These are phyloP conservation scores for Moricandia arvensis DNA, from an alignment of 345 rosid genomes.

Conservation along the genomic window DNA sequence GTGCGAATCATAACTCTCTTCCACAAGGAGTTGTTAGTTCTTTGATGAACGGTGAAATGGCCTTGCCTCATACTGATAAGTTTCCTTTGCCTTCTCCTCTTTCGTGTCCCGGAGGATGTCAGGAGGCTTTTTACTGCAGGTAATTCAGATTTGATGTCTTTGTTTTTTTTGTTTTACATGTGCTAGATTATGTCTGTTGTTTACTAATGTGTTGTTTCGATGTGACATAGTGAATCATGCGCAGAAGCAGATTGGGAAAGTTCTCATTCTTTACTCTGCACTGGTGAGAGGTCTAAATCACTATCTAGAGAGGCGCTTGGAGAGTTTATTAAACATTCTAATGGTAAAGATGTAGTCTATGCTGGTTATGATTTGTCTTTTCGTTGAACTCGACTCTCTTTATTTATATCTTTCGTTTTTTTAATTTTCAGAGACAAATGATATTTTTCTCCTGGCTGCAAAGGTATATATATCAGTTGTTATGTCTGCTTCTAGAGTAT, in stretches of 20 bases:
- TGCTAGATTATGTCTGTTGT: not conserved
- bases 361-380: constrained; percentile 8
- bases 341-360: constrained; percentile 44
- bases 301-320: constrained; percentile 53
- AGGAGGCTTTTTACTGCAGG: constrained; percentile 75
- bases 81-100: constrained; percentile 57
- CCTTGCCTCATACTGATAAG: constrained; percentile 54
- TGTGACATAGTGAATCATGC: constrained; percentile 58
- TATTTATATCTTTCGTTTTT: constrained; percentile 15
- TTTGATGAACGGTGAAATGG: constrained; percentile 58
- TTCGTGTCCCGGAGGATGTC: constrained; percentile 71
- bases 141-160: too few species aligned
- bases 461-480: constrained; percentile 50
- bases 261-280: constrained; percentile 76
- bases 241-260: constrained; percentile 77
- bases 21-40: constrained; percentile 51
- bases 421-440: constrained; percentile 72
- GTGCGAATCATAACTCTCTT: constrained; percentile 43
- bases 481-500: not conserved
- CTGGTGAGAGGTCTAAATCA: constrained; percentile 66
- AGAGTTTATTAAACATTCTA: constrained; percentile 68
- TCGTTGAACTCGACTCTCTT: not conserved
- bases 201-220: constrained; percentile 16
- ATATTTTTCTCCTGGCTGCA: constrained; percentile 85
- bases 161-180: not conserved